phyloP scores from a whole-genome alignment of 2,329 filamentous ascomycete species.

The Didymella segeticola region DNA sequence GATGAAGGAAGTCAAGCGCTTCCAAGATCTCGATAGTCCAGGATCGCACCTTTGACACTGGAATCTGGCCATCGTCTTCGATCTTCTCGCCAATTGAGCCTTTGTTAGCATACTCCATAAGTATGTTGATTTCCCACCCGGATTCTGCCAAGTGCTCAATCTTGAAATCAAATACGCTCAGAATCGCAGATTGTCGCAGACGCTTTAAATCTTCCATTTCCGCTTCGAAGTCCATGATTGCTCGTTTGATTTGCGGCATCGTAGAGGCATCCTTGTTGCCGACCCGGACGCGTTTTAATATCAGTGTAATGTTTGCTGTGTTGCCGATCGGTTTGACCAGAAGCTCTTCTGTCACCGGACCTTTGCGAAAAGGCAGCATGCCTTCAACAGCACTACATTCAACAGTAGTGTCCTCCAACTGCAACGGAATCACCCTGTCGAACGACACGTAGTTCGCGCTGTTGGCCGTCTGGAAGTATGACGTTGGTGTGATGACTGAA shows the following conservation, averaged over 20 bases:
- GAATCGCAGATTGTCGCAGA: constrained; percentile 76
- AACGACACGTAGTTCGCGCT: constrained; percentile 60
- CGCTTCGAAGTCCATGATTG: constrained; percentile 77
- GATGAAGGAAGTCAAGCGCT: constrained; percentile 85
- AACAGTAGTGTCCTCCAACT: constrained; percentile 66
- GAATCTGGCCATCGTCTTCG: constrained; percentile 76
- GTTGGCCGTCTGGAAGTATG: constrained; percentile 50
- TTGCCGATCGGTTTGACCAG: constrained; percentile 72
- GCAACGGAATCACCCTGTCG: constrained; percentile 70
- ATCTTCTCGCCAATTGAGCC: constrained; percentile 84
- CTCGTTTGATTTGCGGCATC: constrained; percentile 74
- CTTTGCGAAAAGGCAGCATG: constrained; percentile 67
- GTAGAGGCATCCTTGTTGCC: constrained; percentile 62
- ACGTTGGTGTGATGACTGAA: constrained; percentile 40
- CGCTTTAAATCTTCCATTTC: constrained; percentile 78
- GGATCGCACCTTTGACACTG: constrained; percentile 76
- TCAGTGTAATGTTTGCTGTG: constrained; percentile 60
- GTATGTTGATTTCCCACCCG: constrained; percentile 74
- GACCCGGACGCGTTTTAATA: constrained; percentile 61
- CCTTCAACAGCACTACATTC: constrained; percentile 75
- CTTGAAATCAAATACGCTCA: constrained; percentile 83
- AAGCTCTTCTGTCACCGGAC: constrained; percentile 71
- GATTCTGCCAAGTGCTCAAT: constrained; percentile 62
- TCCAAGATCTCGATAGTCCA: constrained; percentile 95
- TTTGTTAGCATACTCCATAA: constrained; percentile 80